phyloP scores from a whole-genome alignment of 768 basidiomycete species.

The Termitomyces sp. region DNA sequence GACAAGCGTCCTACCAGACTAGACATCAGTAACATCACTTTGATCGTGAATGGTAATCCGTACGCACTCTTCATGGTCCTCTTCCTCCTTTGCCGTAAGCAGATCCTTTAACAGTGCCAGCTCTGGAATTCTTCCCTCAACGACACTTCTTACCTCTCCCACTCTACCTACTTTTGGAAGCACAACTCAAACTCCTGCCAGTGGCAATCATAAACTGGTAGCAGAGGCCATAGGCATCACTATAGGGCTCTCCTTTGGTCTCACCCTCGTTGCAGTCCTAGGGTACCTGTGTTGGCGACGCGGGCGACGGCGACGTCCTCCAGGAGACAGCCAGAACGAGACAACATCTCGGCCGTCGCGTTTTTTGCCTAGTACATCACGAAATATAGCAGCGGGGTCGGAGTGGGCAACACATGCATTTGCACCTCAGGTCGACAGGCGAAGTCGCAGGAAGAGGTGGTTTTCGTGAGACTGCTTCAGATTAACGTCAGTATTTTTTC shows the following conservation, averaged over 20 bases:
- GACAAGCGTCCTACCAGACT: conserved; percentile 24
- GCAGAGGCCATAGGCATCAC: conserved; percentile 23
- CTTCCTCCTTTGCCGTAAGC: background rate
- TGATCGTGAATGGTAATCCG: conserved; percentile 35
- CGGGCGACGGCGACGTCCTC: conserved; percentile 12
- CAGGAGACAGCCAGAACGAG: conserved; percentile 8
- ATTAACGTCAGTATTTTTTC: background rate
- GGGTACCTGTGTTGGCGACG: conserved; percentile 23
- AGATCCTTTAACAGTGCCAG: conserved; percentile 11
- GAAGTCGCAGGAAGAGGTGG: background rate
- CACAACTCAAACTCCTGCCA: conserved; percentile 1
- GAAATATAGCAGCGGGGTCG: background rate
- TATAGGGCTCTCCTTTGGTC: conserved; percentile 27
- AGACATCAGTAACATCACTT: conserved; percentile 33
- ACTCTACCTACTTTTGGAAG: conserved; percentile 26
- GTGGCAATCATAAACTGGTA: conserved; percentile 10
- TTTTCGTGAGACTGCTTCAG: background rate
- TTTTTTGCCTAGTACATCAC: background rate
- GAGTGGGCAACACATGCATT: background rate
- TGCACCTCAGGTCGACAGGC: background rate
- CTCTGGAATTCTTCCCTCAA: conserved; percentile 32
- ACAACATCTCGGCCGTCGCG: background rate
- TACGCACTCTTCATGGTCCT: conserved; percentile 17
- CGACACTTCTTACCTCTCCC: conserved; percentile 31
- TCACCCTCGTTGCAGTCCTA: conserved; percentile 18